A percentile compares a stretch with the other conserved stretches of the same genome.
phyloP scores from a whole-genome alignment of 148 eudicot species.

The Polygonum aviculare region DNA sequence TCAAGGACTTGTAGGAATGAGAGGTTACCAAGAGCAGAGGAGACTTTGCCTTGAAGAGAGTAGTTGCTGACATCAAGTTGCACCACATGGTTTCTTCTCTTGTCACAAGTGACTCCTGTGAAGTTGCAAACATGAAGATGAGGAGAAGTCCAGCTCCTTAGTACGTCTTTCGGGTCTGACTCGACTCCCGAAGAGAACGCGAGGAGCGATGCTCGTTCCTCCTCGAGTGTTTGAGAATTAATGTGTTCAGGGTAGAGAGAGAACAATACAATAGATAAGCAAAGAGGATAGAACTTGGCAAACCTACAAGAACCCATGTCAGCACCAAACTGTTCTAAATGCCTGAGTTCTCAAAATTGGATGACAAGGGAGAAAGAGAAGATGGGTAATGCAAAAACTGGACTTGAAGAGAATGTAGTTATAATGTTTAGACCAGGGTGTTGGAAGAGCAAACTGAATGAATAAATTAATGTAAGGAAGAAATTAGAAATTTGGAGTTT shows the following conservation, averaged over 20 bases:
- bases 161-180: slow-evolving; percentile 39
- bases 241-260: slow-evolving; percentile 18
- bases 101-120: slow-evolving; percentile 51
- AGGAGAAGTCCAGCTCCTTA: slow-evolving; percentile 47
- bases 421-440: background rate
- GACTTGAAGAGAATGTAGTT: background rate
- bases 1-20: slow-evolving; percentile 43
- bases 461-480: background rate
- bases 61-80: slow-evolving; percentile 48
- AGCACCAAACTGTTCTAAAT: background rate
- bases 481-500: background rate
- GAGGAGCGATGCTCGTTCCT: slow-evolving; percentile 46
- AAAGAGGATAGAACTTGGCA: slow-evolving; percentile 24
- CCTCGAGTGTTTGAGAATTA: slow-evolving; percentile 21
- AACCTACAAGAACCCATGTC: slow-evolving; percentile 35
- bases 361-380: background rate
- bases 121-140: slow-evolving; percentile 49
- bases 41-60: slow-evolving; percentile 48
- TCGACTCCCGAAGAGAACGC: slow-evolving; percentile 40
- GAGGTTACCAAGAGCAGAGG: slow-evolving; percentile 49
- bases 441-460: background rate
- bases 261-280: slow-evolving; percentile 28
- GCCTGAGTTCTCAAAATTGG: background rate
- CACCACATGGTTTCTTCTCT: slow-evolving; percentile 24
- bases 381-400: background rate